Evolutionary conservation across 768 basidiomycete species (phyloP), one percentile per base, ranked within the genome.

Genomic region (Leccinum variicolor): DNA sequence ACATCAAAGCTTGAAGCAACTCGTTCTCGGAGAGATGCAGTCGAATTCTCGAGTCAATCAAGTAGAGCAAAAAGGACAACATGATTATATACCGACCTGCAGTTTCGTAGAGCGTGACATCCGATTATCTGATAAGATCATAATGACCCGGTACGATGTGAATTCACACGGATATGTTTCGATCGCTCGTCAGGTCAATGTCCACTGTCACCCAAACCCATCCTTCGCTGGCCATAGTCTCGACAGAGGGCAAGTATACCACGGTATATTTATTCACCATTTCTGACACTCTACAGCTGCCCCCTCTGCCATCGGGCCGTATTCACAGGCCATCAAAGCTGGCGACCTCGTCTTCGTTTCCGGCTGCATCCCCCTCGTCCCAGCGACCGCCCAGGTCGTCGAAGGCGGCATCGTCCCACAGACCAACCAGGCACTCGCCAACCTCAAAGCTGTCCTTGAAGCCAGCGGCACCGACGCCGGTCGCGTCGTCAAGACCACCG

Each of bases 401-500:
- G 56, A 57, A 3, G 66, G 67, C 15, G 66, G 67, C 11, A 67
- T 67, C 58, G 36, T 59, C 25, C 56, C 57, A 31, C 67, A 98
- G 72, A 84, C 94, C 9, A 76, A 80, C 55, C 94, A 95, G 72
- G 90, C 87, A 10, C 79, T 99, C 65, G 84, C 85, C 69, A 98
- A 98, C 77, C 77, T 98, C 70, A 81, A 84, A 62, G 84, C 85
- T 13, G 84, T 98, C 59, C 79, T 98, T 36, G 84, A 90, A 69
- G 94, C 89, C 5, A 85, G 88, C 51, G 90, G 90, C 14, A 88
- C 90, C 13, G 83, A 86, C 61, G 66, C 91, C 15, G 83, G 84
- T 50, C 88, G 90, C 69, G 87, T 99, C 58, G 85, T 90, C 62
- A 98, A 99, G 78, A 92, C 91, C 47, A 96, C 93, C 39, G 95